These are phyloP conservation scores for Suillus occidentalis DNA, from an alignment of 768 basidiomycete genomes.

Conservation along the genomic window DNA sequence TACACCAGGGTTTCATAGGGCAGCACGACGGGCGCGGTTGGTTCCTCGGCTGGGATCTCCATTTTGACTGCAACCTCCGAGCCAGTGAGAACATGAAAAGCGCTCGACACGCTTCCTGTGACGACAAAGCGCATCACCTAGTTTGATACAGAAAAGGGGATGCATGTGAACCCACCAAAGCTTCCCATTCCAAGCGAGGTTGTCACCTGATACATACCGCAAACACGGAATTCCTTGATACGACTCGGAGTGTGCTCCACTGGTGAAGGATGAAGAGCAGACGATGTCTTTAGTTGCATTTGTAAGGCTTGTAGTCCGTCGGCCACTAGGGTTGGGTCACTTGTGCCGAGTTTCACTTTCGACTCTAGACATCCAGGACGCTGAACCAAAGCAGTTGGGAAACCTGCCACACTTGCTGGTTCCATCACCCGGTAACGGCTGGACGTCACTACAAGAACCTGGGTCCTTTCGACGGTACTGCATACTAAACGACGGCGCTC, in stretches of 20 bases:
- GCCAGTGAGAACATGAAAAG: slow-evolving; percentile 14
- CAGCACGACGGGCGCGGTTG: slow-evolving; percentile 3
- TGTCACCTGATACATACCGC: background rate
- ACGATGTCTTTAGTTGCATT: background rate
- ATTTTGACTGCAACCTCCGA: slow-evolving; percentile 20
- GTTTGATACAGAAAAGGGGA: background rate
- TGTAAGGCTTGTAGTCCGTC: background rate
- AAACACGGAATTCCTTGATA: background rate
- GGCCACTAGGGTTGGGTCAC: background rate
- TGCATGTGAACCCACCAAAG: slow-evolving; percentile 1
- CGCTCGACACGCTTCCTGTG: slow-evolving; percentile 13
- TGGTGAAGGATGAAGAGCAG: background rate
- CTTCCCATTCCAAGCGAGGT: background rate
- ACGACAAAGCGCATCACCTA: background rate
- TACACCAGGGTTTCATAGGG: slow-evolving; percentile 20
- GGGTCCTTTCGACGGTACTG: background rate
- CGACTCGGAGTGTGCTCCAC: background rate
- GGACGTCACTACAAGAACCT: slow-evolving; percentile 9
- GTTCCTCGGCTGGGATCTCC: background rate
- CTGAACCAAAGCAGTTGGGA: slow-evolving; percentile 1
- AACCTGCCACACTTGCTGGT: slow-evolving; percentile 1
- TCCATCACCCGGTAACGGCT: background rate
- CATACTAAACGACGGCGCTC: background rate
- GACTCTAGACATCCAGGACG: background rate
- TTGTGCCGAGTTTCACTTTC: background rate